Conservation (phyloP, 2,329 filamentous ascomycete species). For the Stenocarpella maydis region DNA sequence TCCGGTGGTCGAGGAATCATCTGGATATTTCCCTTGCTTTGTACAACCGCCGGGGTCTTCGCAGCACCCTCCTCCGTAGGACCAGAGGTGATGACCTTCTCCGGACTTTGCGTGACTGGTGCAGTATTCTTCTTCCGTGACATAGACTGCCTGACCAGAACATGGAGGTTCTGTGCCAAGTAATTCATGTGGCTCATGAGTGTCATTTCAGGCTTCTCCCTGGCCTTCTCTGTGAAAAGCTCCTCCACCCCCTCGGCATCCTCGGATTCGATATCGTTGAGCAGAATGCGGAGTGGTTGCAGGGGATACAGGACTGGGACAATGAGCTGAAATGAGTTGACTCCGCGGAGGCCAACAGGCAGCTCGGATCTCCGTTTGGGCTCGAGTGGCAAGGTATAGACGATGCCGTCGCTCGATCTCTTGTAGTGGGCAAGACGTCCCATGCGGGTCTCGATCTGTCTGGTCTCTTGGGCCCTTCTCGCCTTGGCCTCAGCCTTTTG, state of each 20-base stretch:
- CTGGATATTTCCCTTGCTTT: constrained; percentile 71
- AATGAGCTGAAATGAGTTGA: constrained; percentile 72
- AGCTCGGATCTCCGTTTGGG: constrained; percentile 68
- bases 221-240: constrained; percentile 68
- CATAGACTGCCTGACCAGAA: constrained; percentile 65
- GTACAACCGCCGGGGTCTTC: constrained; percentile 41
- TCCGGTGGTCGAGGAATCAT: constrained; percentile 80
- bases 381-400: constrained; percentile 75
- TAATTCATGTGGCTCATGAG: constrained; percentile 81
- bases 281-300: constrained; percentile 69
- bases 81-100: constrained; percentile 37
- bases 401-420: constrained; percentile 73
- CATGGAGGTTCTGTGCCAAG: constrained; percentile 74
- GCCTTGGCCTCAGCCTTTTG: constrained; percentile 70
- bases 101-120: constrained; percentile 34
- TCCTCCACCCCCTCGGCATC: constrained; percentile 71
- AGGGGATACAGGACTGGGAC: constrained; percentile 78
- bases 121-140: constrained; percentile 36
- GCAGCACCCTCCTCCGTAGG: constrained; percentile 39
- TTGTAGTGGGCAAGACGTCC: constrained; percentile 72
- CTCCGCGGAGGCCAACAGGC: constrained; percentile 64
- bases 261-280: constrained; percentile 68
- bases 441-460: constrained; percentile 79
- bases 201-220: constrained; percentile 65
- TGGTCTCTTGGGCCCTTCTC: constrained; percentile 70